Evolutionary conservation across 1,139 yeast species (phyloP), one percentile per base, ranked within the genome.

Genomic region (Taphrina wiesneri): DNA sequence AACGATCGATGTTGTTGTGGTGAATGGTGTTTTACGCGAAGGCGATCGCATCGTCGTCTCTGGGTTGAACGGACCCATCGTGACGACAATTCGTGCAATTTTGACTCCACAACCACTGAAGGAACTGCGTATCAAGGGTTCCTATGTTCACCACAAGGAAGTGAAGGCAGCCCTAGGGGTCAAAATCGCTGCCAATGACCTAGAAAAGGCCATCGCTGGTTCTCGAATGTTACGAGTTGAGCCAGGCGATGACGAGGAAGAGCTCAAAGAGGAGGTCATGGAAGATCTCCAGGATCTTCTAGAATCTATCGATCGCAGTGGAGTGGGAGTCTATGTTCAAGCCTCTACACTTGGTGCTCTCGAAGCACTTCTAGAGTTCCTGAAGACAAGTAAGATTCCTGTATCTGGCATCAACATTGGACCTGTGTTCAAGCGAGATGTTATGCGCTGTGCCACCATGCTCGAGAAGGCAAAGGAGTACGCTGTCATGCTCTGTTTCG

Each of bases 131-230:
- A 83, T 95, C 77, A 93, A 93, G 78, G 66, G 65, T 6, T 56
- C 66, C 23, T 93, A 93, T 77, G 85, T 92, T 57, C 99, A 95
- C 75, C 93, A 90, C 79, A 93, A 93, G 77, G 96, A 92, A 79
- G 98, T 93, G 70, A 93, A 92, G 81, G 99, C 99, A 43, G 99
- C 99, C 43, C 83, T 93, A 73, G 99, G 99, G 83, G 98, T 95
- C 68, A 93, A 95, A 83, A 90, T 93, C 76, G 96, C 98, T 67
- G 99, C 99, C 49, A 89, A 90, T 76, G 99, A 93, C 77, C 84
- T 93, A 73, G 99, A 95, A 75, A 93, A 93, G 80, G 99, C 99
- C 7, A 97, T 93, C 76, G 98, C 99, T 62, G 99, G 99, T 79
- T 95, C 99, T 39, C 85, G 99, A 76, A 82, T 93, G 78, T 80